Conservation (phyloP, 495 filamentous ascomycete genomes). For the Talaromyces adpressus region DNA sequence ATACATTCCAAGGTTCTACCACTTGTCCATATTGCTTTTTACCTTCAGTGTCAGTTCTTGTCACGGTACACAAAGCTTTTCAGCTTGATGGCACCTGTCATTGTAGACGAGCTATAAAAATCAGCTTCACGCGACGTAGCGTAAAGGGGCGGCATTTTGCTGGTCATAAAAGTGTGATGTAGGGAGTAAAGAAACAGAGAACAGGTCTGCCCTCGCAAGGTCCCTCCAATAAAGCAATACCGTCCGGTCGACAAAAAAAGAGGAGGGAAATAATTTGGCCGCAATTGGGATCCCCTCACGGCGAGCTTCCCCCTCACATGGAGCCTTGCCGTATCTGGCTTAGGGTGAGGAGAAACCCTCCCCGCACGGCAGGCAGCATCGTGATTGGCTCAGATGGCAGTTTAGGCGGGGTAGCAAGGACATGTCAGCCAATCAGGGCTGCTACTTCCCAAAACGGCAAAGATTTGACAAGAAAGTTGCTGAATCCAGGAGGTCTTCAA, state of each 20-base stretch:
- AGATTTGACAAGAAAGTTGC: background rate
- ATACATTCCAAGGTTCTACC: too few species aligned
- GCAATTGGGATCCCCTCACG: background rate
- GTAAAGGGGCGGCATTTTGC: too few species aligned
- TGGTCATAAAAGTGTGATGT: background rate
- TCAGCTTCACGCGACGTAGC: too few species aligned
- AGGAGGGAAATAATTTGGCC: too few species aligned
- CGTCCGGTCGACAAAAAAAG: too few species aligned
- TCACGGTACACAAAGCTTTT: too few species aligned
- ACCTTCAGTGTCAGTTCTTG: too few species aligned
- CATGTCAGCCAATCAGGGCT: background rate
- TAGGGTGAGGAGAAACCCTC: background rate
- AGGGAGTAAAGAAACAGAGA: background rate
- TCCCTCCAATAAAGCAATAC: too few species aligned
- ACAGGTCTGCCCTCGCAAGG: background rate
- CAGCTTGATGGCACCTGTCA: too few species aligned
- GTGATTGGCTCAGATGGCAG: background rate
- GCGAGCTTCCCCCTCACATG: constrained; percentile 6
- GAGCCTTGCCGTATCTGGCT: background rate
- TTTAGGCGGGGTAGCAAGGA: background rate
- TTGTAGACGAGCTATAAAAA: too few species aligned
- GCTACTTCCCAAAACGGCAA: background rate
- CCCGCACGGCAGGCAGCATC: background rate
- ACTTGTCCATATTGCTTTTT: too few species aligned
- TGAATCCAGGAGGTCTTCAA: background rate